Evolutionary conservation across 2,329 filamentous ascomycete genomes (phyloP).

Genomic region (Botrytis tulipae): DNA sequence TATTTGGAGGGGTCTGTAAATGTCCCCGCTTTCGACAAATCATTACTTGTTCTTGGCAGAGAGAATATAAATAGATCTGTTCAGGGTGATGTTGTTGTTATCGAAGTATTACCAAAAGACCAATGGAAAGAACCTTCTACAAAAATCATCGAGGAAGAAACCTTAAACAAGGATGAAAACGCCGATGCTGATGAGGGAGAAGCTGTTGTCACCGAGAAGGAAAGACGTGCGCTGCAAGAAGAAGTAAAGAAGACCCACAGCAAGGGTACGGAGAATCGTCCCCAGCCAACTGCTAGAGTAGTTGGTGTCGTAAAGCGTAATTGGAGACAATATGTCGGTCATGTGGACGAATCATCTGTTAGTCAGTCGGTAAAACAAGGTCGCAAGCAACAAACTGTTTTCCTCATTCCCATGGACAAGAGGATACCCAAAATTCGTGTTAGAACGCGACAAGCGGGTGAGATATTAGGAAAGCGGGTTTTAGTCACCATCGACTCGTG

Average conservation of each 20-base stretch:
- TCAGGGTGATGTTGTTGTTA: conserved; percentile 87
- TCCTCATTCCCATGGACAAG: conserved; percentile 97
- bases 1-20: conserved; percentile 93
- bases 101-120: conserved; percentile 88
- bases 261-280: conserved; percentile 69
- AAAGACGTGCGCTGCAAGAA: conserved; percentile 83
- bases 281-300: conserved; percentile 88
- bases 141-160: conserved; percentile 93
- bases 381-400: conserved; percentile 85
- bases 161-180: conserved; percentile 88
- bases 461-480: conserved; percentile 87
- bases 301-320: conserved; percentile 93
- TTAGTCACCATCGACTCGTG: conserved; percentile 92
- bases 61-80: conserved; percentile 96
- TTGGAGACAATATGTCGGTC: conserved; percentile 96
- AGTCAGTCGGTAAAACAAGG: conserved; percentile 71
- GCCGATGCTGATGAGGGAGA: conserved; percentile 76
- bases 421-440: conserved; percentile 94
- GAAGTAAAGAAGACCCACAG: conserved; percentile 85
- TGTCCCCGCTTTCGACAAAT: conserved; percentile 84
- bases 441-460: conserved; percentile 83
- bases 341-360: conserved; percentile 85
- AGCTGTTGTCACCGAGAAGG: conserved; percentile 82
- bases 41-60: conserved; percentile 81
- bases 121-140: conserved; percentile 97